Percentiles rank a stretch among this genome's conserved stretches.
These are phyloP conservation scores for Delonix regia DNA, from an alignment of 306 rosid species.

Conservation along the genomic window DNA sequence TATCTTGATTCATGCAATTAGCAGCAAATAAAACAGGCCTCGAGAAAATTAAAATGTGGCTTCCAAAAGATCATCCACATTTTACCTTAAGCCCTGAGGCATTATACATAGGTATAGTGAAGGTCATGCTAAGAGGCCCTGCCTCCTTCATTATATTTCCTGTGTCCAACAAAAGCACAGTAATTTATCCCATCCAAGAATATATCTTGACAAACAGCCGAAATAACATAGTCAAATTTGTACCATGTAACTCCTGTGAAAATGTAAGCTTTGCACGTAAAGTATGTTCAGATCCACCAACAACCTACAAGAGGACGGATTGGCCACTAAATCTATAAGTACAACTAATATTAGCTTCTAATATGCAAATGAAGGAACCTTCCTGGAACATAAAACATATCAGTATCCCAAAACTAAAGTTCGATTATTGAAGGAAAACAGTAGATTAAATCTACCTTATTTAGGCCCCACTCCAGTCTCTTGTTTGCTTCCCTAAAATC, in stretches of 20 bases:
- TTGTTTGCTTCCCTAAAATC: slow-evolving; percentile 80
- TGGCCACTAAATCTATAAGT: slow-evolving; percentile 29
- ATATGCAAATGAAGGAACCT: slow-evolving; percentile 25
- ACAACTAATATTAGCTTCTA: slow-evolving; percentile 3
- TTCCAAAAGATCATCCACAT: slow-evolving; percentile 14
- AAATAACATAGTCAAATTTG: slow-evolving; percentile 22
- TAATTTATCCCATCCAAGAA: slow-evolving; percentile 12
- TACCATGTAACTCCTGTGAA: slow-evolving; percentile 81
- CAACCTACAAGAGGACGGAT: slow-evolving; percentile 56
- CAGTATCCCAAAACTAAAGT: slow-evolving; percentile 2
- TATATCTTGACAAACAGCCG: background rate
- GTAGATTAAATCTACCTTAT: slow-evolving; percentile 57
- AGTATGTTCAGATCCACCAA: slow-evolving; percentile 91
- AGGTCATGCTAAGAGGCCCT: slow-evolving; percentile 92
- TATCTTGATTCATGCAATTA: background rate
- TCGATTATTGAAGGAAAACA: background rate
- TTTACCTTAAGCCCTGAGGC: slow-evolving; percentile 83
- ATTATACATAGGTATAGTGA: slow-evolving; percentile 83
- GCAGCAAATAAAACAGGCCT: slow-evolving; percentile 5
- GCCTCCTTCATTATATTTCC: slow-evolving; percentile 90
- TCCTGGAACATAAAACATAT: slow-evolving; percentile 16
- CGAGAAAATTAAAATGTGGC: slow-evolving; percentile 15
- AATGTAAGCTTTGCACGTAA: slow-evolving; percentile 79
- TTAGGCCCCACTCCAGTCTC: slow-evolving; percentile 86
- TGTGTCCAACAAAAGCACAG: slow-evolving; percentile 35